Evolutionary conservation across 352 stramenopile genomes (phyloP).

Genomic region (Blastocystis sp.): DNA sequence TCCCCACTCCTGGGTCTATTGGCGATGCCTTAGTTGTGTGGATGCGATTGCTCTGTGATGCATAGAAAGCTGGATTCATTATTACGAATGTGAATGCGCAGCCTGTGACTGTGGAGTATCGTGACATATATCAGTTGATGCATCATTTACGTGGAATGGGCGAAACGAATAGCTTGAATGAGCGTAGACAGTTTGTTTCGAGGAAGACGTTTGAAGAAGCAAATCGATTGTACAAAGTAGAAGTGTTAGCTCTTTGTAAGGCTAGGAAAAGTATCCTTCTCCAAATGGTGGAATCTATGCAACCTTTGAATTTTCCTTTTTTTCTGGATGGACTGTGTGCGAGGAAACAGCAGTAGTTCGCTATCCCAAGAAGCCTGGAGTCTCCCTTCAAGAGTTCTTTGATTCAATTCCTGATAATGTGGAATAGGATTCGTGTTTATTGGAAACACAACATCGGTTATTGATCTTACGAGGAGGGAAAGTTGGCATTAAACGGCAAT

Average conservation of each 20-base stretch:
- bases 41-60: background rate
- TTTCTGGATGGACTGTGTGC: slow-evolving; percentile 38
- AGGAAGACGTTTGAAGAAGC: slow-evolving; percentile 17
- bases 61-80: slow-evolving; percentile 49
- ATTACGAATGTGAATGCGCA: slow-evolving; percentile 14
- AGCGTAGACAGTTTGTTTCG: background rate
- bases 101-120: slow-evolving; percentile 46
- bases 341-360: background rate
- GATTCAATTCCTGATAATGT: background rate
- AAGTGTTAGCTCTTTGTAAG: background rate
- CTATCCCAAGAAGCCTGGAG: background rate
- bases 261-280: slow-evolving; percentile 16
- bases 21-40: slow-evolving; percentile 15
- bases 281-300: background rate
- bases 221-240: slow-evolving; percentile 36
- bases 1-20: slow-evolving; percentile 25
- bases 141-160: slow-evolving; percentile 25
- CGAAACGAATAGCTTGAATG: slow-evolving; percentile 34
- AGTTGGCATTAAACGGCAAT: slow-evolving; percentile 46
- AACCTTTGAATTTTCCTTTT: slow-evolving; percentile 35
- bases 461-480: slow-evolving; percentile 57
- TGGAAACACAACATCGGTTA: background rate
- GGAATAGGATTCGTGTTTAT: background rate
- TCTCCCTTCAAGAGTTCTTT: slow-evolving; percentile 5
- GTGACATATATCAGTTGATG: slow-evolving; percentile 61